Conservation (phyloP, 2,329 filamentous ascomycete genomes). For the Coleophoma crateriformis region DNA sequence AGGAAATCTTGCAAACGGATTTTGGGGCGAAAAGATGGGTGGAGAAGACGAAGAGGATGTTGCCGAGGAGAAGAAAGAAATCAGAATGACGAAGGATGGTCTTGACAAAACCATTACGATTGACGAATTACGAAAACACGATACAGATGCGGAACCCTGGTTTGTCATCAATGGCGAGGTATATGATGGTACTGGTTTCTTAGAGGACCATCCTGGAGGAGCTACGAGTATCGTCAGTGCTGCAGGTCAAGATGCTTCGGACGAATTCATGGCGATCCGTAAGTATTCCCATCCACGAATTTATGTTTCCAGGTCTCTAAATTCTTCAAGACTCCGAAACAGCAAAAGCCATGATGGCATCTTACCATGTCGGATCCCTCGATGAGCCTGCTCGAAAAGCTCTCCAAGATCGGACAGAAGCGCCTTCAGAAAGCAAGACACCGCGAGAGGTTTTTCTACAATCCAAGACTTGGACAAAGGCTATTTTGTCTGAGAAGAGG, state of each 20-base stretch:
- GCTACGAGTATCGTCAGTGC: slow-evolving; percentile 78
- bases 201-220: slow-evolving; percentile 80
- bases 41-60: slow-evolving; percentile 41
- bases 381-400: slow-evolving; percentile 50
- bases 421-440: slow-evolving; percentile 30
- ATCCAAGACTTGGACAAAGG: slow-evolving; percentile 67
- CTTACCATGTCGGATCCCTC: slow-evolving; percentile 79
- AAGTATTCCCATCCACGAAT: slow-evolving; percentile 32
- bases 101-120: slow-evolving; percentile 59
- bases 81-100: slow-evolving; percentile 71
- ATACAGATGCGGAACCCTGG: slow-evolving; percentile 65
- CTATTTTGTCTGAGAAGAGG: slow-evolving; percentile 62
- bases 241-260: slow-evolving; percentile 75
- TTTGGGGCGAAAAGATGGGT: slow-evolving; percentile 71
- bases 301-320: not conserved
- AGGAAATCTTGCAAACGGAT: slow-evolving; percentile 73
- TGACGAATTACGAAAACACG: slow-evolving; percentile 67
- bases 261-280: slow-evolving; percentile 92
- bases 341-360: slow-evolving; percentile 82
- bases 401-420: slow-evolving; percentile 41
- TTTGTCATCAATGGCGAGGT: slow-evolving; percentile 86
- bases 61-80: slow-evolving; percentile 53
- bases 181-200: slow-evolving; percentile 77
- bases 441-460: slow-evolving; percentile 64
- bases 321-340: slow-evolving; percentile 74